phyloP scores from a whole-genome alignment of 2,329 filamentous ascomycete species.

The Colletotrichum gloeosporioides region DNA sequence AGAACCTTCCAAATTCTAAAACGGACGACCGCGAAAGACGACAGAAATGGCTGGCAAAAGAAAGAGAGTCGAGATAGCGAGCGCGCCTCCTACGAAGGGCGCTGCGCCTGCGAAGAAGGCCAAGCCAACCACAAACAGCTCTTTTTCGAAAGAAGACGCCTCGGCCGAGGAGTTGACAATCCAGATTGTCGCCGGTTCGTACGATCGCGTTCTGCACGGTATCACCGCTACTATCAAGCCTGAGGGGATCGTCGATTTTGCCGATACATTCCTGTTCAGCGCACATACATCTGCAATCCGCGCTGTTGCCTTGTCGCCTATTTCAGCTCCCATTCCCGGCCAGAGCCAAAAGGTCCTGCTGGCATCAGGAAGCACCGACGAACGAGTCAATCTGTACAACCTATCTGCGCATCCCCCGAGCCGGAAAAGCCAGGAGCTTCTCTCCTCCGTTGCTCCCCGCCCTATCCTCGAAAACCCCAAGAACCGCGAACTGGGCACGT shows the following conservation, averaged over 20 bases:
- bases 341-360: constrained; percentile 85
- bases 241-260: constrained; percentile 63
- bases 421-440: constrained; percentile 59
- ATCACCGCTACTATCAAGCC: constrained; percentile 75
- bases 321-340: constrained; percentile 64
- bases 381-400: constrained; percentile 93
- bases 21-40: background rate
- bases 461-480: constrained; percentile 83
- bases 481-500: constrained; percentile 85
- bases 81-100: constrained; percentile 27
- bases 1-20: background rate
- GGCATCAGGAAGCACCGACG: constrained; percentile 90
- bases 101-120: constrained; percentile 35
- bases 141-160: constrained; percentile 2
- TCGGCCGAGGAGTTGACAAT: constrained; percentile 58
- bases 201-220: constrained; percentile 91
- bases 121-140: constrained; percentile 26
- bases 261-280: constrained; percentile 95
- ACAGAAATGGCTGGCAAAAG: constrained; percentile 47
- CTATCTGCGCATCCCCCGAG: constrained; percentile 74
- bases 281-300: constrained; percentile 90
- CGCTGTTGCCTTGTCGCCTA: constrained; percentile 83
- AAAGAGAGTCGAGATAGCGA: constrained; percentile 47
- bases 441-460: constrained; percentile 73
- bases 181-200: constrained; percentile 91